Evolutionary conservation across 257 asterid genomes (phyloP).

Genomic region (Solanum piurae): DNA sequence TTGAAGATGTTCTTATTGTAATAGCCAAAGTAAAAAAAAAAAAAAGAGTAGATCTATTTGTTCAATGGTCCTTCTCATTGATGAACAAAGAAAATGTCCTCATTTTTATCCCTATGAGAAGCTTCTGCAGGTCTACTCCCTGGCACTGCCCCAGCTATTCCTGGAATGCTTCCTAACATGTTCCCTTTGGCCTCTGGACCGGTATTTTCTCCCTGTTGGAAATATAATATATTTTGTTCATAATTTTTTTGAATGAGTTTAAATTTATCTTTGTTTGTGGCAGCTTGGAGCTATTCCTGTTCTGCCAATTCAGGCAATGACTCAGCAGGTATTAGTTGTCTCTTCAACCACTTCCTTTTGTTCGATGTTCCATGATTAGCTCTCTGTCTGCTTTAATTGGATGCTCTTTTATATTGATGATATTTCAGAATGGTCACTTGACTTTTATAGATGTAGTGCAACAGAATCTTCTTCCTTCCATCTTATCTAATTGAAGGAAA

Average conservation of each 20-base stretch:
- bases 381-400: background rate
- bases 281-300: slow-evolving; percentile 73
- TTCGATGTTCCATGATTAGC: background rate
- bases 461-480: background rate
- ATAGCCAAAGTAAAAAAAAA: background rate
- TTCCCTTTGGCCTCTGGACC: slow-evolving; percentile 67
- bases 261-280: slow-evolving; percentile 3
- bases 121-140: slow-evolving; percentile 69
- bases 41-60: background rate
- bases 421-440: background rate
- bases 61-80: background rate
- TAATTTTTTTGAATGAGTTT: background rate
- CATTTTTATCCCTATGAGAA: slow-evolving; percentile 8
- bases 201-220: slow-evolving; percentile 27
- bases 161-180: slow-evolving; percentile 82
- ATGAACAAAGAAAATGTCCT: background rate
- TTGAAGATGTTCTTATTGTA: background rate
- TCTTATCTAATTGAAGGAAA: background rate
- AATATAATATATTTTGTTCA: background rate
- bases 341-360: background rate
- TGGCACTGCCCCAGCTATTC: slow-evolving; percentile 51
- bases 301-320: slow-evolving; percentile 95
- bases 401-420: background rate
- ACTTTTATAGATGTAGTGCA: background rate
- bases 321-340: slow-evolving; percentile 73